These are phyloP conservation scores for Sugiyamaella castrensis DNA, from an alignment of 1,139 yeast species.

Conservation along the genomic window DNA sequence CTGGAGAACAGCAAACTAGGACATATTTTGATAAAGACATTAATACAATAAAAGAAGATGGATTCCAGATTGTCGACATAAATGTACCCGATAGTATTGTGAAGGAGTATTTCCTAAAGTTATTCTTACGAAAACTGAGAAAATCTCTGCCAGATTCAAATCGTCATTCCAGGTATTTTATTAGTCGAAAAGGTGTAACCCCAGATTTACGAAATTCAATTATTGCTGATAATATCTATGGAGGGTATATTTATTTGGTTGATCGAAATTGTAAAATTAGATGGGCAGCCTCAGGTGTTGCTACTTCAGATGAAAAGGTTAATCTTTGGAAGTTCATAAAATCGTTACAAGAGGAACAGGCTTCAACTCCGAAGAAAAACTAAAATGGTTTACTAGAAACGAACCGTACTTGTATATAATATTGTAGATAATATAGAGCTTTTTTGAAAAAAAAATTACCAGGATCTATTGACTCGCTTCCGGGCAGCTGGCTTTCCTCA, in stretches of 20 bases:
- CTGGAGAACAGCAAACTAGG: constrained; percentile 68
- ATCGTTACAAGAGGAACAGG: constrained; percentile 17
- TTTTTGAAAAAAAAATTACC: too few relatives aligned
- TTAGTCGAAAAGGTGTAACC: constrained; percentile 60
- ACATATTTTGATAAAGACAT: constrained; percentile 46
- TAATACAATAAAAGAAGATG: constrained; percentile 31
- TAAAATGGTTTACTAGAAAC: too few relatives aligned
- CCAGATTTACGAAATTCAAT: constrained; percentile 58
- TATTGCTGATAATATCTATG: constrained; percentile 67
- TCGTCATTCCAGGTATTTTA: constrained; percentile 60
- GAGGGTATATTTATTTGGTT: constrained; percentile 79
- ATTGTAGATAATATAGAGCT: too few relatives aligned
- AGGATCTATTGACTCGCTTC: too few relatives aligned
- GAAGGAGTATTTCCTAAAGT: constrained; percentile 60
- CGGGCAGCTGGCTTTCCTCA: too few relatives aligned
- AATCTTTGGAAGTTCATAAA: constrained; percentile 64
- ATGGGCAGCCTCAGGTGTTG: constrained; percentile 90
- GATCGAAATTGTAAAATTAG: constrained; percentile 73
- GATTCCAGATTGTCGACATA: constrained; percentile 68
- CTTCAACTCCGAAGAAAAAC: too few relatives aligned
- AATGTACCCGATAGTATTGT: constrained; percentile 69
- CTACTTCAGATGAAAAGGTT: constrained; percentile 60
- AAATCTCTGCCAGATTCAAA: constrained; percentile 40
- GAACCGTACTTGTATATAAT: too few relatives aligned
- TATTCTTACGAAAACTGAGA: constrained; percentile 44